These are phyloP conservation scores for Pontederia crassipes DNA, from an alignment of 176 grass and related monocot genomes.

Conservation along the genomic window DNA sequence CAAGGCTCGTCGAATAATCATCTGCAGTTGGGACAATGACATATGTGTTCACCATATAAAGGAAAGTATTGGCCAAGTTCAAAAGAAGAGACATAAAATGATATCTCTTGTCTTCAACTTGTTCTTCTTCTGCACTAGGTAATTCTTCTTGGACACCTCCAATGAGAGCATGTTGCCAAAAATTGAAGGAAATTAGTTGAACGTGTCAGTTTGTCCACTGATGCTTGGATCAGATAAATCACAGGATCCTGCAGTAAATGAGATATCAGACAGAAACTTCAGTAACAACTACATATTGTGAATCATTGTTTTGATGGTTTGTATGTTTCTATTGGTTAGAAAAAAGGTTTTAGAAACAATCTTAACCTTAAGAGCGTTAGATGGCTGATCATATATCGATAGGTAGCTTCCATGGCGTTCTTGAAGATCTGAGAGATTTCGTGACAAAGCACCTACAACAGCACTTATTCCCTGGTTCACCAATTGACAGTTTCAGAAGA, in stretches of 20 bases:
- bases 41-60: slow-evolving; percentile 13
- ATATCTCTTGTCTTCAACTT: slow-evolving; percentile 7
- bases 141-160: slow-evolving; percentile 1
- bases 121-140: background rate
- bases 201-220: slow-evolving; percentile 11
- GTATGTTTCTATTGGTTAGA: background rate
- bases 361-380: background rate
- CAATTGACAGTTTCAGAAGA: background rate
- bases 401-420: background rate
- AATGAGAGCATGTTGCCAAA: slow-evolving; percentile 16
- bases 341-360: background rate
- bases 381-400: slow-evolving; percentile 2
- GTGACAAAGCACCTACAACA: background rate
- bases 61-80: slow-evolving; percentile 10
- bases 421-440: background rate
- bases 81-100: slow-evolving; percentile 12
- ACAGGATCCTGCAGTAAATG: slow-evolving; percentile 1
- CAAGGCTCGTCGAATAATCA: slow-evolving; percentile 10
- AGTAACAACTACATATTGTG: background rate
- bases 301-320: background rate
- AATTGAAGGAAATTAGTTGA: slow-evolving; percentile 16
- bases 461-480: background rate
- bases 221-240: slow-evolving; percentile 13
- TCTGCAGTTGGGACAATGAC: slow-evolving; percentile 9
- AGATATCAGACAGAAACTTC: background rate